phyloP scores from a whole-genome alignment of 306 rosid genomes.

The Ormosia semicastrata region DNA sequence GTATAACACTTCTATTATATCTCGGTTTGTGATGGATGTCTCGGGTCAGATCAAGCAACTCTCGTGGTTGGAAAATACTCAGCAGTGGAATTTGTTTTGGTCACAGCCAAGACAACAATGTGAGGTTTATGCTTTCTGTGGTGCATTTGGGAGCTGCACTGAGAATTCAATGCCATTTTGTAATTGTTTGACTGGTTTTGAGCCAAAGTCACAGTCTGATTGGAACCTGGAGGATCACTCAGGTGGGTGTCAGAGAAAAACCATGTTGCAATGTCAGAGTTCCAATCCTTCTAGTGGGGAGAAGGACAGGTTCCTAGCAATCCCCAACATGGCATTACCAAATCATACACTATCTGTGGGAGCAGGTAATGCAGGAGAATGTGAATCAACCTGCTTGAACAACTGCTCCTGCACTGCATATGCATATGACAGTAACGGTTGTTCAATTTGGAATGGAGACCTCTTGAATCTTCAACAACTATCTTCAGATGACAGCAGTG shows the following conservation, averaged over 20 bases:
- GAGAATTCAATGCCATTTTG: slow-evolving; percentile 39
- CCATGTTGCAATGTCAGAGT: slow-evolving; percentile 34
- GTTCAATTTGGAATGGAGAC: slow-evolving; percentile 44
- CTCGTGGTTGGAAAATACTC: slow-evolving; percentile 20
- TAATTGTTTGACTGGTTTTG: slow-evolving; percentile 48
- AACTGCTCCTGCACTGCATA: slow-evolving; percentile 49
- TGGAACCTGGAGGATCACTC: slow-evolving; percentile 51
- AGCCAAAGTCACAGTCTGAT: slow-evolving; percentile 27
- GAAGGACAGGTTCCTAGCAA: slow-evolving; percentile 23
- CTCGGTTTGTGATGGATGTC: slow-evolving; percentile 31
- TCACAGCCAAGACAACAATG: slow-evolving; percentile 48
- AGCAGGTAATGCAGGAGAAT: slow-evolving; percentile 29
- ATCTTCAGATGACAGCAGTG: slow-evolving; percentile 35
- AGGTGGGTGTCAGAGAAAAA: slow-evolving; percentile 54
- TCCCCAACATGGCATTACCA: slow-evolving; percentile 30
- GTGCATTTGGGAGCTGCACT: slow-evolving; percentile 51
- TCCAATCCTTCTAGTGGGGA: not conserved
- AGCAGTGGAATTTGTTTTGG: slow-evolving; percentile 52
- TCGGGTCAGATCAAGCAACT: slow-evolving; percentile 45
- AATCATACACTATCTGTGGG: not conserved
- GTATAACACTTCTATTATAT: not conserved
- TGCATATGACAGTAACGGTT: slow-evolving; percentile 26
- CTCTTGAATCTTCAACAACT: slow-evolving; percentile 41
- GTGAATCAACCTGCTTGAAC: slow-evolving; percentile 37
- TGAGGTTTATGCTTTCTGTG: slow-evolving; percentile 51